Evolutionary conservation across 2,329 filamentous ascomycete genomes (phyloP), one percentile per base, ranked within the genome.

Genomic region (Colletotrichum tropicale): DNA sequence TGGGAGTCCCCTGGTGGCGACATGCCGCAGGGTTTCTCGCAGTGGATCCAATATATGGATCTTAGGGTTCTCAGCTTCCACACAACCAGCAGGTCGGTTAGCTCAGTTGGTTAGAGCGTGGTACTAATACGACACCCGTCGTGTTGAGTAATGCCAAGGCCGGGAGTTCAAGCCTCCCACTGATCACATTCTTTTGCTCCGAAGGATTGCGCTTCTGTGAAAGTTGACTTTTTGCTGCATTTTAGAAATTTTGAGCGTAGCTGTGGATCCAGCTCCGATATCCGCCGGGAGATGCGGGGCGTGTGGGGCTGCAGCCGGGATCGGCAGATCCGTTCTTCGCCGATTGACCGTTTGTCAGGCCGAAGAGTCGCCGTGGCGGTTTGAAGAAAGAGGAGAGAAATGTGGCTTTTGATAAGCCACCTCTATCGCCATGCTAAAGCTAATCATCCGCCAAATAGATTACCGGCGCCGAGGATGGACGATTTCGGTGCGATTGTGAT

Each of bases 81-180:
- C 15, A 36, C 18, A 65, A 26, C 21, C 36, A 28, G n/a, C 15
- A 16, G 73, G 74, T 76, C 73, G 73, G 73, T 75, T 75, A 75
- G 73, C 73, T 75, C 74, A 76, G 74, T 76, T 76, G 70, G 70
- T 76, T 74, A 76, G 74, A 73, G 74, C 74, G 70, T 76, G 74
- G 74, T 76, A 76, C 74, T 76, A 76, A 74, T 74, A 76, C 73
- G n/a, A 38, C 34, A 73, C 12, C 64, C 6, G 56, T 32, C 52
- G 73, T 74, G 16, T 65, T 12, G 6, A 26, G 74, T 74, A 60
- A 76, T 76, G 70, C 74, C 74, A 74, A 76, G 74, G 74, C 28
- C 74, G 74, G 74, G 74, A 76, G 74, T 73, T 76, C 70, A 76
- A 76, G 70, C 74, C 70, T 76, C 74, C 74, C 74, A 69, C 74